These are phyloP conservation scores for Knoxdaviesia proteae DNA, from an alignment of 2,329 filamentous ascomycete genomes.

Conservation along the genomic window DNA sequence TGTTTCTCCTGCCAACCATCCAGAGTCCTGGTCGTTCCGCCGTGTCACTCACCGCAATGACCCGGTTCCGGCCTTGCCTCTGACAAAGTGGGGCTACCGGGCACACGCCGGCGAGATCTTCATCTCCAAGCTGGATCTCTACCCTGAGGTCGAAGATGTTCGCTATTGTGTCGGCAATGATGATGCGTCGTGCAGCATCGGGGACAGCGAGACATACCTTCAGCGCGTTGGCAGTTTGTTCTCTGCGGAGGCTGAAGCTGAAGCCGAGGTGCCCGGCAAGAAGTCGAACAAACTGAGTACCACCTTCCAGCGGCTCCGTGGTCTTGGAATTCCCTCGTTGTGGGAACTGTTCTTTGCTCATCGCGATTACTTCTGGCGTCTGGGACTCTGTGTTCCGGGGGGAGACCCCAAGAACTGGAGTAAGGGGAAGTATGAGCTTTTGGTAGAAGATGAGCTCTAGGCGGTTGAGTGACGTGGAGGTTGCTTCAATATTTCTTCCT, in stretches of 20 bases:
- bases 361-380: conserved; percentile 86
- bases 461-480: neutral
- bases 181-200: conserved; percentile 52
- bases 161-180: conserved; percentile 47
- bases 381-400: conserved; percentile 74
- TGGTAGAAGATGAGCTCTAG: conserved; percentile 18
- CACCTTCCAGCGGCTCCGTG: neutral
- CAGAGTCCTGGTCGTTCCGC: conserved; percentile 32
- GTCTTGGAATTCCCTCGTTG: conserved; percentile 28
- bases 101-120: conserved; percentile 77
- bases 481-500: neutral
- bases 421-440: conserved; percentile 23
- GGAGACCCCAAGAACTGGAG: conserved; percentile 52
- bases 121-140: conserved; percentile 51
- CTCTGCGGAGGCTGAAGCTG: conserved; percentile 6
- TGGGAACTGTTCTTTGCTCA: conserved; percentile 91
- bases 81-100: conserved; percentile 71
- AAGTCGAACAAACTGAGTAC: conserved; percentile 10
- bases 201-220: conserved; percentile 14
- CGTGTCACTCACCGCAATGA: conserved; percentile 74
- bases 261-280: conserved; percentile 8
- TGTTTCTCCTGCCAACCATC: too few relatives aligned
- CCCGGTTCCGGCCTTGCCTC: conserved; percentile 70
- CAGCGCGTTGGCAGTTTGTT: neutral
- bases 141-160: conserved; percentile 50